These are phyloP conservation scores for Oryza rufipogon DNA, from an alignment of 176 grass and related monocot genomes.

Conservation along the genomic window DNA sequence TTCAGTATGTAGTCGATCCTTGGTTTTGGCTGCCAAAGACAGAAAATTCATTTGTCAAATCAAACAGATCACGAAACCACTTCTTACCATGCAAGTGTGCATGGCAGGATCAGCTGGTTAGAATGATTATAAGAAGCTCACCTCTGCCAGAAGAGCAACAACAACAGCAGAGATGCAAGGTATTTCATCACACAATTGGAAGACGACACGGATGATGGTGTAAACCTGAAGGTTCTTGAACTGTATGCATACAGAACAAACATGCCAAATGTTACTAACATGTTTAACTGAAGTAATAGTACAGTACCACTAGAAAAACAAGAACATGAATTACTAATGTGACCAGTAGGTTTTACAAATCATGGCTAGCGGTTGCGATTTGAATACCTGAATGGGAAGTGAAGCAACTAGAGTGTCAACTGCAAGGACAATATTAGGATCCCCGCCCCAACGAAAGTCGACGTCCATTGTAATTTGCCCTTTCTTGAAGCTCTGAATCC, in stretches of 20 bases:
- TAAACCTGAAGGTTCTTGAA: conserved; percentile 97
- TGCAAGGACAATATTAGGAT: conserved; percentile 88
- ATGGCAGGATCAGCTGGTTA: neutral
- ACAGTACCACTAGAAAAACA: neutral
- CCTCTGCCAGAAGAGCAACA: conserved; percentile 89
- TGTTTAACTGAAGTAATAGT: neutral
- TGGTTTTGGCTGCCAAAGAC: conserved; percentile 74
- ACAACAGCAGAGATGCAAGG: conserved; percentile 95
- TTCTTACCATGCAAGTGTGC: neutral
- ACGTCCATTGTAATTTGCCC: conserved; percentile 93
- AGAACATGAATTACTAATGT: neutral
- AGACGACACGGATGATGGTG: conserved; percentile 87
- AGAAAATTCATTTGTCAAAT: conserved; percentile 17
- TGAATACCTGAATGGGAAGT: conserved; percentile 88
- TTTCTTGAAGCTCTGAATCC: conserved; percentile 81
- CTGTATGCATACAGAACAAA: conserved; percentile 50
- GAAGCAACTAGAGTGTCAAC: conserved; percentile 99
- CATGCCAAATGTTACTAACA: neutral
- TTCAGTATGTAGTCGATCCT: conserved; percentile 92
- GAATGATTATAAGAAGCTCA: conserved; percentile 26
- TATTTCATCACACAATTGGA: conserved; percentile 94
- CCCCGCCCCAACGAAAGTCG: conserved; percentile 92
- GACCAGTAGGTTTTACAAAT: neutral
- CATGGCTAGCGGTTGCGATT: no score
- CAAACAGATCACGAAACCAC: neutral